Conservation (phyloP, 2,329 filamentous ascomycete genomes). For the Gnomoniopsis sp. region DNA sequence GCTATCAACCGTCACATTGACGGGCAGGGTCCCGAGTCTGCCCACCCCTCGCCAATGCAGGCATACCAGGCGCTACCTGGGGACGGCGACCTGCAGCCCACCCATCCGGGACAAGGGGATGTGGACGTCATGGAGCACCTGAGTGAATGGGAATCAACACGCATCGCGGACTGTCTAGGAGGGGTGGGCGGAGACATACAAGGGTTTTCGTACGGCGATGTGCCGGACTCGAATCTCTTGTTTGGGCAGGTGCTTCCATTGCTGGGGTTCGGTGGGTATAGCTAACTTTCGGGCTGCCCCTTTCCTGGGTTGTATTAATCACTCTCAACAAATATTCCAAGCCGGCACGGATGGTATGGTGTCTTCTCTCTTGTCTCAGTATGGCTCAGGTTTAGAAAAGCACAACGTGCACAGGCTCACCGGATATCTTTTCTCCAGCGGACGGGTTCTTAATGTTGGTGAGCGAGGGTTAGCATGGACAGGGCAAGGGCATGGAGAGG, state of each 20-base stretch:
- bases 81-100: neutral
- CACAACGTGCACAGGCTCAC: neutral
- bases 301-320: neutral
- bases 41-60: constrained; percentile 34
- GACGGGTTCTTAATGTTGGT: neutral
- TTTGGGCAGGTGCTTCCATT: constrained; percentile 4
- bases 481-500: neutral
- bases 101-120: neutral
- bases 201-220: constrained; percentile 15
- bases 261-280: neutral
- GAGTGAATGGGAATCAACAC: constrained; percentile 18
- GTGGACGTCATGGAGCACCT: neutral
- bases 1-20: constrained; percentile 31
- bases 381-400: neutral
- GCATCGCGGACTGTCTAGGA: constrained; percentile 24
- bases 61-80: neutral
- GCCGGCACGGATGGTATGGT: neutral
- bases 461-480: neutral
- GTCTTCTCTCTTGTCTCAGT: neutral
- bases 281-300: neutral
- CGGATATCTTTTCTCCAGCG: neutral
- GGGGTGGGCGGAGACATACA: constrained; percentile 18
- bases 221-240: constrained; percentile 2
- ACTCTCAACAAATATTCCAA: neutral
- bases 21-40: neutral